Evolutionary conservation across 2,329 filamentous ascomycete genomes (phyloP), one percentile per base, ranked within the genome.

Genomic region (Apiospora hydei): DNA sequence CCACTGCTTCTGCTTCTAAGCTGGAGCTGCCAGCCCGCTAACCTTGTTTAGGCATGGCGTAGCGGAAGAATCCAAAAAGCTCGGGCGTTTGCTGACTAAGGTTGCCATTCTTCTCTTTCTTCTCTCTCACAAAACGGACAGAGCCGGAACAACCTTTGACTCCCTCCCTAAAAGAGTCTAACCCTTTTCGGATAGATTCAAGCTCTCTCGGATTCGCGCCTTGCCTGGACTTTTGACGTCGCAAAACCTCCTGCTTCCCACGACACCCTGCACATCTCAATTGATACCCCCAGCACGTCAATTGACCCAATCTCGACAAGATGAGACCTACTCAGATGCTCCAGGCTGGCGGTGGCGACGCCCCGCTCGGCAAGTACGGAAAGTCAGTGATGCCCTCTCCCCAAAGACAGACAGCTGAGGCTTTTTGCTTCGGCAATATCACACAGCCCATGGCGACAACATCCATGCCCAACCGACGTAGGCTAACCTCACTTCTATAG

Each of bases 281-380:
- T 81, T 79, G 80, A 80, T 43, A 14, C 71, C 74, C 69, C 70
- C 75, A 70, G 66, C 46, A 74, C 77, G 72, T 76, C 78, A 75
- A 77, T 79, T 76, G 76, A 77, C 71, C 64, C 46, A 67, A 74
- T 69, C 38, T 24, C 73, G 71, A 74, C 81, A 85, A 74, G 61
- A 87, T 87, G 85, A 83, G 82, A 77, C 85, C 85, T 77, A 84
- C 85, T 78, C 84, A 85, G 79, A 78, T 77, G 74, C 81, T 86
- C 73, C 78, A 78, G 73, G 79, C 79, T 74, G 84, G 84, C 75
- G 57, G 57, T 7, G 84, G 81, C 75, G 80, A 80, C 70, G 77
- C 75, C 76, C 84, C 83, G 43, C 71, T 86, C 74, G 85, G 85
- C 78, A 83, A 81, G 76, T 78, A 84, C 77, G 79, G 79, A 80